phyloP scores from a whole-genome alignment of 768 basidiomycete species.

The Mycena polygramma region DNA sequence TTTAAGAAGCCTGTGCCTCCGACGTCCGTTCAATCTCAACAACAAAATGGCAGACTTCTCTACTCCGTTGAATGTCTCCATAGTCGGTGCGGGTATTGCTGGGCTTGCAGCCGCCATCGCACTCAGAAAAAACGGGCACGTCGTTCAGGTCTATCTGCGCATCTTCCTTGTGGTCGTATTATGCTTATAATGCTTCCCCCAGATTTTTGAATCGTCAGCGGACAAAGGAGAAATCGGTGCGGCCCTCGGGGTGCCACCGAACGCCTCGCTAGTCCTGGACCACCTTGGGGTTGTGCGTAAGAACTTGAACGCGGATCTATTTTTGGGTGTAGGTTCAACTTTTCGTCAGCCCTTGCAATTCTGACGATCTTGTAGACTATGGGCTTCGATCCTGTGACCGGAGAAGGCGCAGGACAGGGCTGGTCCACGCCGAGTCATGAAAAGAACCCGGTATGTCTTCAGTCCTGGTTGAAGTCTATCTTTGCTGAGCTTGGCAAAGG shows the following conservation, averaged over 20 bases:
- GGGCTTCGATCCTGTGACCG: slow-evolving; percentile 2
- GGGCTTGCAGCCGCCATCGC: slow-evolving; percentile 31
- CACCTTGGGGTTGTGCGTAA: slow-evolving; percentile 21
- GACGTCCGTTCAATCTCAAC: too few species aligned
- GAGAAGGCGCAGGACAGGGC: slow-evolving; percentile 1
- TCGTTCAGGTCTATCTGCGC: slow-evolving; percentile 18
- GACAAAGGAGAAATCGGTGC: slow-evolving; percentile 33
- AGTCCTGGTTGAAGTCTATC: not conserved
- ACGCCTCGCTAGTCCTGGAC: slow-evolving; percentile 24
- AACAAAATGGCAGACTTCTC: not conserved
- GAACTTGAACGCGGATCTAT: slow-evolving; percentile 20
- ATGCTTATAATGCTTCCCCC: not conserved
- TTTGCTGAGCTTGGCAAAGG: not conserved
- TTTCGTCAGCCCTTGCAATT: not conserved
- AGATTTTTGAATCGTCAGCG: slow-evolving; percentile 31
- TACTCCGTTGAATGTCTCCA: slow-evolving; percentile 12
- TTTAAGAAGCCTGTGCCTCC: too few species aligned
- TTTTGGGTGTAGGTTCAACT: slow-evolving; percentile 14
- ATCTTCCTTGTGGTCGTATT: not conserved
- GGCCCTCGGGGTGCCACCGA: slow-evolving; percentile 19
- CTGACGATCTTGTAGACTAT: slow-evolving; percentile 1
- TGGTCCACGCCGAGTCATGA: slow-evolving; percentile 2
- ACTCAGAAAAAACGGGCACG: slow-evolving; percentile 27
- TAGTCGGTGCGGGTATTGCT: slow-evolving; percentile 35
- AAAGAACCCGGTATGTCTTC: not conserved